These are phyloP conservation scores for Plasmodiophora brassicae DNA, from an alignment of 208 protist genomes.

Conservation along the genomic window DNA sequence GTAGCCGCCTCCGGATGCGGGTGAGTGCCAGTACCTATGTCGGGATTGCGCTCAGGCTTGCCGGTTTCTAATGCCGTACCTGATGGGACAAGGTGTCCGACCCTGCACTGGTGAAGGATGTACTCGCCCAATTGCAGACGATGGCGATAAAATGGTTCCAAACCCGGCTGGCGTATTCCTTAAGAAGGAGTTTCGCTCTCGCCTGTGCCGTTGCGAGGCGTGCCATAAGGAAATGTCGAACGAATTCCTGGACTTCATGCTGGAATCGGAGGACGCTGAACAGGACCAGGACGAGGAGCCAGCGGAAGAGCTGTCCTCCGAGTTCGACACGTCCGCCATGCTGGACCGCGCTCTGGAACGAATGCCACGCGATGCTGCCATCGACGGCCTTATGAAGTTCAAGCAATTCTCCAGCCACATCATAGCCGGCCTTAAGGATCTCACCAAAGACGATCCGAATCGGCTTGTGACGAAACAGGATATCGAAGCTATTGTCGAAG, in stretches of 20 bases:
- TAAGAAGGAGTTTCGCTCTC: no score
- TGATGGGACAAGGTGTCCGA: no score
- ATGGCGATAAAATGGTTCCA: no score
- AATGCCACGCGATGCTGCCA: not conserved
- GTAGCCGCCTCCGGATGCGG: no score
- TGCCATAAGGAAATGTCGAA: not conserved
- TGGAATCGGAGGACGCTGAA: not conserved
- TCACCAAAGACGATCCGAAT: not conserved
- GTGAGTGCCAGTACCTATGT: no score
- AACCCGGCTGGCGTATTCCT: no score
- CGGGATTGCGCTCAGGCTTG: no score
- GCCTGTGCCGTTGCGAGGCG: not conserved
- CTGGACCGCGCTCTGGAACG: not conserved
- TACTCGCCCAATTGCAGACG: no score
- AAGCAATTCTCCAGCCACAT: not conserved
- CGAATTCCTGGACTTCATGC: not conserved
- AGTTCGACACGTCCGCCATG: not conserved
- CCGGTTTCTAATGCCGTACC: no score
- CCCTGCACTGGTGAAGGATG: no score
- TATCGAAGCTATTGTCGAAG: not conserved
- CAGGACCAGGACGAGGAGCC: not conserved
- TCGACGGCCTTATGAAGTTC: not conserved
- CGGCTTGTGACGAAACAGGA: not conserved
- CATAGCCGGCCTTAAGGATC: not conserved
- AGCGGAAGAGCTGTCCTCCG: not conserved